Base-by-base conservation (phyloP, 768 basidiomycete genomes). In the Trametes elegans region DNA sequence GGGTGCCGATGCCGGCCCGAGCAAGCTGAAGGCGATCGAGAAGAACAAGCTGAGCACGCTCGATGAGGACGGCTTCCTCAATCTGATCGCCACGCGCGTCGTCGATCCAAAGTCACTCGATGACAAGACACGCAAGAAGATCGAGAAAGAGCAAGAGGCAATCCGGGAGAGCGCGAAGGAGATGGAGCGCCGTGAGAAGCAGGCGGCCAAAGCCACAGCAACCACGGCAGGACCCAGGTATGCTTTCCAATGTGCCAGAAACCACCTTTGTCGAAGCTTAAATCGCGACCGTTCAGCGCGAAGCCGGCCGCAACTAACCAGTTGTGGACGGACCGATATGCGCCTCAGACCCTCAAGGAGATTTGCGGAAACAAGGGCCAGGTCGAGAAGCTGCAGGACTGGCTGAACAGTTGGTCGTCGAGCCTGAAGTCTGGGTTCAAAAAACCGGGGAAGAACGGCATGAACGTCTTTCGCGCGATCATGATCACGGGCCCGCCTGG, bases 241-340 rank as follows among this genome's bases (percentile, higher is more conserved):
- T 10, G 50, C 18, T 2, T n/a, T 28, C 29, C 24, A 21, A 14
- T 28, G 16, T 43, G 6, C n/a, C n/a, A n/a, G n/a, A n/a, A n/a
- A n/a, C n/a, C n/a, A n/a, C n/a, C n/a, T n/a, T n/a, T n/a, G 11
- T 2, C 7, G n/a, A 19, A 9, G 16, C 43, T 19, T 11, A 34
- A 7, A 46, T 27, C 27, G 5, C 9, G 2, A 27, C 18, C 27
- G 24, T 2, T 18, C 13, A 62, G 55, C 7, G 44, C 58, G 13
- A 54, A 46, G 7, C 36, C 55, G 0, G 34, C 35, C 1, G 42
- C 57, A 3, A 18, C 74, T 1, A 77, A 79, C 3, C 93, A 96
- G 67, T 76, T 98, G 0, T 98, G 97, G 97, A 98, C 97, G 34
- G 88, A 87, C 28, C 85, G 93, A 9, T 99, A 99, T 67, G 96